phyloP scores from a whole-genome alignment of 2,329 filamentous ascomycete species.

The Xylaria sp. region DNA sequence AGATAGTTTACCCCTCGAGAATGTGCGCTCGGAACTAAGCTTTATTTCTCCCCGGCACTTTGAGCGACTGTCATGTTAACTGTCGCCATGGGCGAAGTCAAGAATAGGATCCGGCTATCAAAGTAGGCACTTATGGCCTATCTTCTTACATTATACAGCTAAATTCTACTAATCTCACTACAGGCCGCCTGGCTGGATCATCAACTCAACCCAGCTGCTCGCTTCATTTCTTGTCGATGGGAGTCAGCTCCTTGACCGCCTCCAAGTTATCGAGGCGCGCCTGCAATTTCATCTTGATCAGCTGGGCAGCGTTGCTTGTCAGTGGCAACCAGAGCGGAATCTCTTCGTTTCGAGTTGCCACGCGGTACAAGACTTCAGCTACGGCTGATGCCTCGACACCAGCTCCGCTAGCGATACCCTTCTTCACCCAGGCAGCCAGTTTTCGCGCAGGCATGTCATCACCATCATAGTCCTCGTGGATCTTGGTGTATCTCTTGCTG shows the following conservation, averaged over 20 bases:
- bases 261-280: slow-evolving; percentile 34
- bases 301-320: slow-evolving; percentile 17
- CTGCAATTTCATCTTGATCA: slow-evolving; percentile 36
- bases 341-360: slow-evolving; percentile 30
- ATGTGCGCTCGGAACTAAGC: no score
- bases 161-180: no score
- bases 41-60: no score
- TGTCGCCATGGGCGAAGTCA: no score
- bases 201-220: neutral
- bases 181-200: neutral
- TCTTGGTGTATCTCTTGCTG: slow-evolving; percentile 32
- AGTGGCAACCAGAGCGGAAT: slow-evolving; percentile 34
- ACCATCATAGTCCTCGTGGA: slow-evolving; percentile 29
- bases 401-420: slow-evolving; percentile 16
- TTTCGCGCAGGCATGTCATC: slow-evolving; percentile 34
- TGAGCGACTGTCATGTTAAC: no score
- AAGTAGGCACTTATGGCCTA: no score
- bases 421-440: slow-evolving; percentile 32
- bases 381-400: slow-evolving; percentile 28
- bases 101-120: no score
- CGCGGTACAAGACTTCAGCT: slow-evolving; percentile 24
- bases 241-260: slow-evolving; percentile 26
- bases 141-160: no score
- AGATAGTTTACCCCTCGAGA: no score
- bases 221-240: slow-evolving; percentile 28